Evolutionary conservation across 371 early-diverging fungal genomes (phyloP), one percentile per base, ranked within the genome.

Genomic region (Nematocida sp.): DNA sequence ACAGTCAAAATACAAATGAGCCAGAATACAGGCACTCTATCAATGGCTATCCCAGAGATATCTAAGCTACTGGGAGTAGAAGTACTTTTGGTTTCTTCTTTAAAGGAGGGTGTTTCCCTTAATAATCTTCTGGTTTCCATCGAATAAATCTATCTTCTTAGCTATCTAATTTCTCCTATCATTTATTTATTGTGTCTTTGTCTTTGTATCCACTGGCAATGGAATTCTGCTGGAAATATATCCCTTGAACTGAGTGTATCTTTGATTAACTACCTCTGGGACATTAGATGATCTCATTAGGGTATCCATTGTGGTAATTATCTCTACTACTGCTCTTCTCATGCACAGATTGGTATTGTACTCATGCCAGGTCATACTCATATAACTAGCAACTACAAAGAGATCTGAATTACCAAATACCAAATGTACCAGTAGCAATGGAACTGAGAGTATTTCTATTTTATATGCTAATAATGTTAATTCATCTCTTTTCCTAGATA

Each of bases 321-420:
- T 61, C 41, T 80, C 77, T 1, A 35, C 21, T 25, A 78, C 70
- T 2, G 80, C 78, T 27, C 54, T 77, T 32, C 57, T 49, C 79
- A 81, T 79, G 31, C 60, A 31, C 43, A 75, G 76, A 61, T 79
- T 78, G 1, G 51, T 75, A 21, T 40, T 61, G 65, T 78, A 81
- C 63, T 81, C 78, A 41, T 66, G 74, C 53, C 81, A 77, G 38
- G 76, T 62, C 53, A 81, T 74, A 11, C 63, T 55, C 11, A 57
- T 23, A 51, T 75, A 76, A 13, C 65, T 48, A 1, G 78, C 51
- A 19, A 78, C 29, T 7, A 63, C 58, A 19, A 62, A 62, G 13
- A 76, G 45, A 37, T 62, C 61, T 17, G 75, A 52, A 29, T 27
- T 58, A 48, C 76, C 65, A n/a, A 53, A 19, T 13, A 78, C 29